Conservation (phyloP, 2,329 filamentous ascomycete species). For the Beauveria bassiana region DNA sequence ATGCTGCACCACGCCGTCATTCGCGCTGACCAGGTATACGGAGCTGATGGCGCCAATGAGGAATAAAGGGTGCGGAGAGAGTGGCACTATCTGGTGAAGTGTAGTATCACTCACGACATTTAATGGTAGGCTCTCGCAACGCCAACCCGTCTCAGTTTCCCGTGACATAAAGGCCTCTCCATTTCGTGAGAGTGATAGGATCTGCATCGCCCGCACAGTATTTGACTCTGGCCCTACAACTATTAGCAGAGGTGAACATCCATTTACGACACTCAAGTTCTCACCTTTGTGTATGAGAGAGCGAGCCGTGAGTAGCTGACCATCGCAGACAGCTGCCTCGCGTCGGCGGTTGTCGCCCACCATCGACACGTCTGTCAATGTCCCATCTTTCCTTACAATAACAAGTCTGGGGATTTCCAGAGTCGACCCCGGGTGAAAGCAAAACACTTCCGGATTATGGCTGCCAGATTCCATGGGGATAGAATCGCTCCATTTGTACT, state of each 20-base stretch:
- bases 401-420: conserved; percentile 41
- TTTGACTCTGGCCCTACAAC: conserved; percentile 10
- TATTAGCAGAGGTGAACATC: conserved; percentile 1
- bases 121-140: conserved; percentile 35
- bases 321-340: conserved; percentile 41
- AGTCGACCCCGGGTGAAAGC: conserved; percentile 44
- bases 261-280: no score
- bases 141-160: conserved; percentile 37
- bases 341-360: conserved; percentile 35
- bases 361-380: conserved; percentile 41
- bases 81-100: conserved; percentile 46
- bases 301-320: conserved; percentile 42
- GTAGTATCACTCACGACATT: conserved; percentile 39
- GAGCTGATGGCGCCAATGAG: conserved; percentile 50
- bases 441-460: conserved; percentile 54
- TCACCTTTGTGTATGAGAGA: conserved; percentile 33
- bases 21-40: conserved; percentile 49
- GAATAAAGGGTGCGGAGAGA: conserved; percentile 51
- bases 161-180: conserved; percentile 42
- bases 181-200: conserved; percentile 42
- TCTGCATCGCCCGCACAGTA: conserved; percentile 19
- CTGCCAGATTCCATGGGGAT: conserved; percentile 42
- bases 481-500: conserved; percentile 48
- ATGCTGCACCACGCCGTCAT: conserved; percentile 43
- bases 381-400: conserved; percentile 57